Conservation (phyloP, 371 early-diverging fungal genomes). For the Zychaea mexicana region DNA sequence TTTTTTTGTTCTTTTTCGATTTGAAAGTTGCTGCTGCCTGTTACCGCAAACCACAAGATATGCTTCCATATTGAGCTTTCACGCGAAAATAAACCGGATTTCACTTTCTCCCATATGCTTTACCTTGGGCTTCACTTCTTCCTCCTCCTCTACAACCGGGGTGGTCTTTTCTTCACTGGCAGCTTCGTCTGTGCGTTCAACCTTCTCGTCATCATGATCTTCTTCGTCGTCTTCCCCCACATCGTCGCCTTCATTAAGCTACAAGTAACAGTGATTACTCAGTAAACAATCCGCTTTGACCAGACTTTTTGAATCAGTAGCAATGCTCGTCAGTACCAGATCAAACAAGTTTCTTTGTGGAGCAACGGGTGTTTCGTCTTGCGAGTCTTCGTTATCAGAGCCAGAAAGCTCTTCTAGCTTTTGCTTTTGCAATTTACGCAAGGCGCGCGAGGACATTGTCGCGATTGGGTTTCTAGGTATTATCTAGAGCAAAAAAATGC, state of each 20-base stretch:
- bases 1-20: conserved; percentile 26
- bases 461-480: too few relatives aligned
- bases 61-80: neutral
- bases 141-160: neutral
- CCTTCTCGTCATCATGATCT: conserved; percentile 44
- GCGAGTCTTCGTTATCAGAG: conserved; percentile 29
- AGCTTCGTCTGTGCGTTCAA: conserved; percentile 25
- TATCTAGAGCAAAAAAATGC: too few relatives aligned
- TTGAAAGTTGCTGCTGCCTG: neutral
- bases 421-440: conserved; percentile 42
- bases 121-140: neutral
- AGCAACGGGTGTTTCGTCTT: conserved; percentile 29
- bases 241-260: conserved; percentile 43
- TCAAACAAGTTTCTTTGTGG: conserved; percentile 64
- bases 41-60: conserved; percentile 14
- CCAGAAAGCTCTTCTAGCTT: conserved; percentile 23
- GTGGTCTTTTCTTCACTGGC: neutral
- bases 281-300: neutral
- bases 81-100: neutral
- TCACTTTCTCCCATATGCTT: neutral
- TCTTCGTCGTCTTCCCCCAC: conserved; percentile 38
- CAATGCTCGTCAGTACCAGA: conserved; percentile 44
- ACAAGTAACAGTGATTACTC: neutral
- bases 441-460: conserved; percentile 51
- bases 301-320: neutral